Evolutionary conservation across 2,329 filamentous ascomycete species (phyloP), one percentile per base, ranked within the genome.

Genomic region (Fusarium dlaminii): DNA sequence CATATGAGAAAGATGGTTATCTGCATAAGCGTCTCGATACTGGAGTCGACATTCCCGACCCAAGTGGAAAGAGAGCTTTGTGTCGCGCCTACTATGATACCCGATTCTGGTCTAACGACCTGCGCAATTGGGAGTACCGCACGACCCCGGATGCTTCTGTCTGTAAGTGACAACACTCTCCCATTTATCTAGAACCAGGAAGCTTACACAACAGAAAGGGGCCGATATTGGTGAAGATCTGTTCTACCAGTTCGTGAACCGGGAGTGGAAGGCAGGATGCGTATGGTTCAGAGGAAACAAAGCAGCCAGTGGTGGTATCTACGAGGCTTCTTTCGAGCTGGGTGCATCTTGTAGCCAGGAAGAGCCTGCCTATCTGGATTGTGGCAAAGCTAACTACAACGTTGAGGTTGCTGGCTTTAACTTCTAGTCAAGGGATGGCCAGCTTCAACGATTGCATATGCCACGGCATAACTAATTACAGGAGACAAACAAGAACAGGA

Each of bases 121-220:
- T 51, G 5, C 46, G 46, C 2, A 32, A 3, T 8, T 51, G 46
- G 46, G 46, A 51, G 22, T n/a, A 51, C 46, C 46, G 48, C 10
- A n/a, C 22, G 0, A 51, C 22, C 7, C 48, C 46, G 0, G 4
- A 0, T 51, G 15, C 48, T 8, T 8, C 15, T 5, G 30, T 10
- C 3, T 51, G 48, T 34, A 51, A 51, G 48, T 51, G 10, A 32
- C 14, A 32, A 13, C 10, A 9, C 1, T 6, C 0, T 8, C 3
- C 10, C 5, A 9, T 17, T 10, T 32, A 18, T 8, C 22, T 6
- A n/a, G 7, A 32, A 2, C 8, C 12, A n/a, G 22, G 2, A 8
- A 32, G 11, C 46, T 34, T 18, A 49, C 15, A 34, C 15, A 51
- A 9, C 3, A 6, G 3, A 13, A 9, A 51, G 48, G 48, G 30